Evolutionary conservation across 2,329 filamentous ascomycete genomes (phyloP), one percentile per base, ranked within the genome.

Genomic region (Cytospora mali): DNA sequence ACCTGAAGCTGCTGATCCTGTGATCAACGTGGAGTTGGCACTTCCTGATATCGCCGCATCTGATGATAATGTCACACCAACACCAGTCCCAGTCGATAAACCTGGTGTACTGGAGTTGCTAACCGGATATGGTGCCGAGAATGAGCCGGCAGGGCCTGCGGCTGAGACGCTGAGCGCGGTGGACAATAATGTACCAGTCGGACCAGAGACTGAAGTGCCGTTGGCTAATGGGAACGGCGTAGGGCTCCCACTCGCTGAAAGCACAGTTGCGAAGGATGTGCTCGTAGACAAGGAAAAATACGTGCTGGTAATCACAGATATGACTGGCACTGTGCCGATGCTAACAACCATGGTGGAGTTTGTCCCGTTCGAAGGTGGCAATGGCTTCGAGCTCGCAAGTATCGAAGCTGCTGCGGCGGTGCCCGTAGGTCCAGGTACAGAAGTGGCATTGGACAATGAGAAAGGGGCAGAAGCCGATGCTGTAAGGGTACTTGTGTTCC

Each of bases 301-400:
- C 18, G 27, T 57, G 42, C 21, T 58, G 7, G 59, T 56, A 14
- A 50, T 58, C n/a, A n/a, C 42, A 21, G 58, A 55, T 16, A 28
- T 18, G 10, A 28, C 48, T 9, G 16, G 42, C 1, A 48, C 5
- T 6, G 35, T 60, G 35, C 46, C 27, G 9, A 18, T 6, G 29
- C 35, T 35, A 28, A 27, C 21, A 3, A 6, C 18, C 28, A n/a
- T 9, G n/a, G 35, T n/a, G 2, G 33, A 31, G 7, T 11, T 49
- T 16, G 58, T 60, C 28, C 39, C 48, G 10, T 53, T 49, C 16
- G 27, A 27, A 11, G 2, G 4, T 14, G 28, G 7, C 3, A 52
- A 33, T 5, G 39, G 27, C 9, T 28, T 54, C 1, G 4, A 25
- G 51, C 3, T 28, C 0, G 31, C 28, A 54, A 39, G 14, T 28